Conservation (phyloP, 345 rosid species). For the Physaria fendleri region DNA sequence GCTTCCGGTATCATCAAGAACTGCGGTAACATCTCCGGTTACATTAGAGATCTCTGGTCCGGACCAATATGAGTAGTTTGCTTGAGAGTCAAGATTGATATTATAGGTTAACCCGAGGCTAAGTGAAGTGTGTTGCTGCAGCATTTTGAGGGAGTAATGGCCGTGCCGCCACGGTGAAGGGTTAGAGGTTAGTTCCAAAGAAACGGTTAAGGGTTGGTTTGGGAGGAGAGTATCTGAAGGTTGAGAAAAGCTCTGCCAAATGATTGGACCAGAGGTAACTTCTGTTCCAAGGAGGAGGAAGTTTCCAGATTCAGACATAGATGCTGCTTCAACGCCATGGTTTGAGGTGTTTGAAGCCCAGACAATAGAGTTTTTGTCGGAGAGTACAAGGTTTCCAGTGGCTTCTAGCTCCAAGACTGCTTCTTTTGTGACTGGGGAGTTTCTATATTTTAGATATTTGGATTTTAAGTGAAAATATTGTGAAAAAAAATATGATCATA, state of each 20-base stretch:
- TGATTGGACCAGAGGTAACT: constrained; percentile 28
- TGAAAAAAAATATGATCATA: not conserved
- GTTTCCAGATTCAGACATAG: constrained; percentile 79
- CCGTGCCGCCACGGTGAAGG: constrained; percentile 42
- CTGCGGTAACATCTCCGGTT: constrained; percentile 69
- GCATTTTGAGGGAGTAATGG: constrained; percentile 74
- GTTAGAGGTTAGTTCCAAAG: constrained; percentile 57
- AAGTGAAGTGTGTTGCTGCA: constrained; percentile 79
- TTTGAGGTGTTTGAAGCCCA: constrained; percentile 83
- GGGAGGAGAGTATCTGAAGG: constrained; percentile 89
- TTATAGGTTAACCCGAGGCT: constrained; percentile 73
- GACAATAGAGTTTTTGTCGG: constrained; percentile 36
- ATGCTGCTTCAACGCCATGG: constrained; percentile 41
- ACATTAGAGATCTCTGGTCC: constrained; percentile 86
- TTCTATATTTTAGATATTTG: constrained; percentile 61
- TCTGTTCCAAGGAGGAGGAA: constrained; percentile 43
- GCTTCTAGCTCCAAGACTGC: constrained; percentile 67
- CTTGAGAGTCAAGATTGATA: constrained; percentile 32
- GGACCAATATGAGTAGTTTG: constrained; percentile 81
- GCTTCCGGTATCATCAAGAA: constrained; percentile 72
- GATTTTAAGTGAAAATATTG: constrained; percentile 21
- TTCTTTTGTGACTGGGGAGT: constrained; percentile 60
- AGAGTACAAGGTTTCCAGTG: constrained; percentile 68
- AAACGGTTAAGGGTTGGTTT: constrained; percentile 67
- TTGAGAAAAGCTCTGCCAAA: constrained; percentile 77